These are phyloP conservation scores for Debaryomyces subglobosus DNA, from an alignment of 1,139 yeast species.

Conservation along the genomic window DNA sequence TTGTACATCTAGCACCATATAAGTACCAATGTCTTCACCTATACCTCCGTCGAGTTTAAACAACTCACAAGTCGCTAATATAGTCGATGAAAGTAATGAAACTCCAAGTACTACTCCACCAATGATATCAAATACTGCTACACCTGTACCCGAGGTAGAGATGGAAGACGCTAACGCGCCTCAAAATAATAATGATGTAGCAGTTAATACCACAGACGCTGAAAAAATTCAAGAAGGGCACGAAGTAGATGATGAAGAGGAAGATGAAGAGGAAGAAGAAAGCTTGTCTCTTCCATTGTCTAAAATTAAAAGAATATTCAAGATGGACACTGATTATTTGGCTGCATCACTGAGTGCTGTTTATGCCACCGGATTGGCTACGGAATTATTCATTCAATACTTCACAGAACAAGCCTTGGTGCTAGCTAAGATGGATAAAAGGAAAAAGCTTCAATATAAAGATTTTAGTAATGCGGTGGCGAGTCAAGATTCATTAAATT, in stretches of 20 bases:
- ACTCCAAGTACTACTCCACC: conserved; percentile 16
- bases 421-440: conserved; percentile 65
- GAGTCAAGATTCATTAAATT: conserved; percentile 66
- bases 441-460: conserved; percentile 71
- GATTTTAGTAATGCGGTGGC: conserved; percentile 78
- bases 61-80: conserved; percentile 11
- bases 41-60: conserved; percentile 7
- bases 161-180: conserved; percentile 13
- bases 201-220: conserved; percentile 4
- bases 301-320: conserved; percentile 80
- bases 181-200: background rate
- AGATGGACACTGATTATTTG: conserved; percentile 80
- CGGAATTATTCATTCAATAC: conserved; percentile 81
- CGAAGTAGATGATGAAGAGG: conserved; percentile 25
- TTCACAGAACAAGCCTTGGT: conserved; percentile 79
- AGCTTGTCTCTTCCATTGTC: conserved; percentile 64
- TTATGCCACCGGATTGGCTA: conserved; percentile 82
- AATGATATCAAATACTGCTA: conserved; percentile 11
- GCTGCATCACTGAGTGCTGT: conserved; percentile 80
- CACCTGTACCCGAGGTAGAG: conserved; percentile 16
- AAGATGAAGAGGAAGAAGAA: conserved; percentile 25
- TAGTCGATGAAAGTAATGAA: conserved; percentile 9
- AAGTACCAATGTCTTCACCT: conserved; percentile 14
- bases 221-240: conserved; percentile 19
- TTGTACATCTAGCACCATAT: background rate